Evolutionary conservation across 805 yeast species (phyloP).

Genomic region (Kuraishia molischiana): DNA sequence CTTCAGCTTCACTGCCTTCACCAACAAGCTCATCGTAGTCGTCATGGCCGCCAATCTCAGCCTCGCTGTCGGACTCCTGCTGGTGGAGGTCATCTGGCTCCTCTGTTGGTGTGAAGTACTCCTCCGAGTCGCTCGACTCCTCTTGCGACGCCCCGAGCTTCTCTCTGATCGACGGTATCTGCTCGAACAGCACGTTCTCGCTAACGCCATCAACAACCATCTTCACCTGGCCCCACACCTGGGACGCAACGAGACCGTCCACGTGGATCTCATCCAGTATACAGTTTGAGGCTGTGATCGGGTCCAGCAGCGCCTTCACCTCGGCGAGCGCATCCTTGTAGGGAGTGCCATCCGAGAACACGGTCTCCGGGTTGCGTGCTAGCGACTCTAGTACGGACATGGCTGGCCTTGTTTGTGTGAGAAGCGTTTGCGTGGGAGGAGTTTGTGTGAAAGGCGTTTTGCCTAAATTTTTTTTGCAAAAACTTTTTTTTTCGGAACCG

Average conservation of each 20-base stretch:
- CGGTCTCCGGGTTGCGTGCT: neutral
- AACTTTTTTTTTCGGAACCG: too few relatives aligned
- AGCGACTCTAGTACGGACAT: too few relatives aligned
- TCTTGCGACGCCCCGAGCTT: constrained; percentile 17
- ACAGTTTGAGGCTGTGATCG: constrained; percentile 34
- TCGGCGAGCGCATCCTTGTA: constrained; percentile 14
- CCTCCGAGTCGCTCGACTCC: constrained; percentile 15
- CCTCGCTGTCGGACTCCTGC: constrained; percentile 17
- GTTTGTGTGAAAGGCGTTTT: too few relatives aligned
- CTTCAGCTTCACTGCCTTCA: constrained; percentile 17
- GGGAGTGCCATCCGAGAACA: neutral
- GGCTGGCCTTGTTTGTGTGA: too few relatives aligned
- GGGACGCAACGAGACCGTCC: constrained; percentile 83
- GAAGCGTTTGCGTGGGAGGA: too few relatives aligned
- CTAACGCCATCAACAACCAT: constrained; percentile 74
- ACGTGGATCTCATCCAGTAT: constrained; percentile 73
- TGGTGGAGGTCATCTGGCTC: constrained; percentile 19
- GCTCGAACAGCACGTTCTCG: constrained; percentile 47
- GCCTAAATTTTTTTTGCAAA: too few relatives aligned
- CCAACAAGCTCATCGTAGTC: constrained; percentile 15
- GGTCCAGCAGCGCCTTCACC: constrained; percentile 47
- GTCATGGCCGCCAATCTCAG: constrained; percentile 13
- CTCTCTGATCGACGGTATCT: constrained; percentile 41
- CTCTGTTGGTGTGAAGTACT: constrained; percentile 14
- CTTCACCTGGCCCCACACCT: constrained; percentile 90